phyloP scores from a whole-genome alignment of 2,329 filamentous ascomycete genomes.

The Cercospora janseana region DNA sequence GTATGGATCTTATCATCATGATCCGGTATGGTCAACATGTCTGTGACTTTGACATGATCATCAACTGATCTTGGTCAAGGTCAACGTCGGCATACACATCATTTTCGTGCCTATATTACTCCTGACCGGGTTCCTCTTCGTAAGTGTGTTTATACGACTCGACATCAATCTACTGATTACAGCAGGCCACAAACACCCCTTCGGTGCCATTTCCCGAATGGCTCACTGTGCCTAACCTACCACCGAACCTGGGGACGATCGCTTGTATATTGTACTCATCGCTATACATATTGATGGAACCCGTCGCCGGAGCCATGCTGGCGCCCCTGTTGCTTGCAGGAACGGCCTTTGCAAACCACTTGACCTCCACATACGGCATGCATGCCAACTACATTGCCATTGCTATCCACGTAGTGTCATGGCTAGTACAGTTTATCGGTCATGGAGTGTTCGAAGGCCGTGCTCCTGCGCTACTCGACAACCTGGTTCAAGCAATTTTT shows the following conservation, averaged over 20 bases:
- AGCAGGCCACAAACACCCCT: slow-evolving; percentile 57
- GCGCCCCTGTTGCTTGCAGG: slow-evolving; percentile 72
- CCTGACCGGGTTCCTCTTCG: slow-evolving; percentile 68
- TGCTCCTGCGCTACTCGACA: slow-evolving; percentile 85
- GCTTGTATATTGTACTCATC: slow-evolving; percentile 64
- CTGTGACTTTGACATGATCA: not conserved
- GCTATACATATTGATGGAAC: slow-evolving; percentile 89
- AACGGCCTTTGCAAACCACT: slow-evolving; percentile 72
- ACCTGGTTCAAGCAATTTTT: slow-evolving; percentile 86
- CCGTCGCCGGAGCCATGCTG: slow-evolving; percentile 78
- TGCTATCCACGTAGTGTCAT: slow-evolving; percentile 68
- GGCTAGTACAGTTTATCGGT: slow-evolving; percentile 87
- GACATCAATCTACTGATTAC: not conserved
- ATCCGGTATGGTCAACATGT: slow-evolving; percentile 52
- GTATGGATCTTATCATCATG: slow-evolving; percentile 84
- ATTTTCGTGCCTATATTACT: slow-evolving; percentile 74
- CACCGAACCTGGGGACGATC: slow-evolving; percentile 59
- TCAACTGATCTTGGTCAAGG: slow-evolving; percentile 43
- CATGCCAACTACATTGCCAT: slow-evolving; percentile 65
- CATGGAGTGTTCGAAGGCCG: slow-evolving; percentile 86
- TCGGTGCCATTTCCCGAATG: slow-evolving; percentile 55
- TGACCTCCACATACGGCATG: slow-evolving; percentile 62
- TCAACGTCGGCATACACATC: slow-evolving; percentile 78
- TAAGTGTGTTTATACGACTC: slow-evolving; percentile 45
- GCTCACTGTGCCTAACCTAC: slow-evolving; percentile 56